Evolutionary conservation across 352 stramenopile species (phyloP).

Genomic region (Nothophytophthora sp.): DNA sequence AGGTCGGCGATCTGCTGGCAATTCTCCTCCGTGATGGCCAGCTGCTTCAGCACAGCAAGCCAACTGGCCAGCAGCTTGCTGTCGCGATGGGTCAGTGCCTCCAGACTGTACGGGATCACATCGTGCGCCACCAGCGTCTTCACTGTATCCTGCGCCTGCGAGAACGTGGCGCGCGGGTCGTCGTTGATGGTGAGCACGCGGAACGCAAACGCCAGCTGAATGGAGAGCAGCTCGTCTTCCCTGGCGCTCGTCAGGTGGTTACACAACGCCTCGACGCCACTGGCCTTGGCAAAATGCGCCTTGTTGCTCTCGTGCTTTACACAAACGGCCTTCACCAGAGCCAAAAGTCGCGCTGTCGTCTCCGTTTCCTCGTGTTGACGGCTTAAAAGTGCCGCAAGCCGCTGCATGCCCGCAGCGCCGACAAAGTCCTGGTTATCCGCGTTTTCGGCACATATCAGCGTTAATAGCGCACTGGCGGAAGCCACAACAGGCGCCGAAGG

Average conservation of each 20-base stretch:
- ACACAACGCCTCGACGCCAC: slow-evolving; percentile 44
- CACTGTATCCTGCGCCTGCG: slow-evolving; percentile 69
- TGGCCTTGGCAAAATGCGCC: slow-evolving; percentile 51
- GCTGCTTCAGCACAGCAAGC: slow-evolving; percentile 75
- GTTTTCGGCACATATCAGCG: slow-evolving; percentile 43
- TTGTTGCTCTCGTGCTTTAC: slow-evolving; percentile 76
- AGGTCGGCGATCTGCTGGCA: slow-evolving; percentile 71
- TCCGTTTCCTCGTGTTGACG: slow-evolving; percentile 8
- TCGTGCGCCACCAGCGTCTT: slow-evolving; percentile 56
- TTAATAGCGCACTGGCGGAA: slow-evolving; percentile 27
- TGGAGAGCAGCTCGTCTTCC: slow-evolving; percentile 39
- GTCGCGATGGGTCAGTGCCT: slow-evolving; percentile 28
- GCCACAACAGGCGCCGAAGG: slow-evolving; percentile 5
- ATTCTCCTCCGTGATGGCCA: slow-evolving; percentile 78
- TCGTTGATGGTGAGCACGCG: slow-evolving; percentile 74
- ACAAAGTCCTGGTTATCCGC: slow-evolving; percentile 72
- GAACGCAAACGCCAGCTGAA: slow-evolving; percentile 49
- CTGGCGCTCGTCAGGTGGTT: slow-evolving; percentile 28
- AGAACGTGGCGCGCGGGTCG: slow-evolving; percentile 64
- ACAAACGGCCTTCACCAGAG: slow-evolving; percentile 42
- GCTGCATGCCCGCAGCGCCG: slow-evolving; percentile 36
- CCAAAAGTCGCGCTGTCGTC: slow-evolving; percentile 26
- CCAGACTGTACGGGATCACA: slow-evolving; percentile 53
- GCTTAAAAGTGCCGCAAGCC: slow-evolving; percentile 26
- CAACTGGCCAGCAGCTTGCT: slow-evolving; percentile 48